Evolutionary conservation across 441 rosid genomes (phyloP).

Genomic region (Lepidium campestre): DNA sequence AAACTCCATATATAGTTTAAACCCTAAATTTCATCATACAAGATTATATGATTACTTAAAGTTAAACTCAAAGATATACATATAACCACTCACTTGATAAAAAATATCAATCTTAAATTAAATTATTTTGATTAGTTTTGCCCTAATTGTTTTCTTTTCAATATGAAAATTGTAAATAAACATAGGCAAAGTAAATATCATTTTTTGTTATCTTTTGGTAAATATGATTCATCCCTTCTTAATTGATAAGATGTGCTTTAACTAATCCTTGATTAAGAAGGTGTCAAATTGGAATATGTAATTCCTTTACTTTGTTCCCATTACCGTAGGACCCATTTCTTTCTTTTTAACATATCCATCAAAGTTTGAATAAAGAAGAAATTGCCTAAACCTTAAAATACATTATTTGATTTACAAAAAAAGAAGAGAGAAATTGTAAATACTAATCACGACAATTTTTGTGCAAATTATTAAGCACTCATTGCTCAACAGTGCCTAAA

Average conservation of each 20-base stretch:
- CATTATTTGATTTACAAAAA: background rate
- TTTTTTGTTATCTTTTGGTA: too few species aligned
- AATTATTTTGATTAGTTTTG: too few species aligned
- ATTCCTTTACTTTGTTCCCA: background rate
- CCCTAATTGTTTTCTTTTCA: too few species aligned
- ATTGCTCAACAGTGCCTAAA: constrained; percentile 18
- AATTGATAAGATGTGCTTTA: background rate
- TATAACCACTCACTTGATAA: too few species aligned
- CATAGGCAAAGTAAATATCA: background rate
- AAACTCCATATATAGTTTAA: too few species aligned
- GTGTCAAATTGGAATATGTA: constrained; percentile 17
- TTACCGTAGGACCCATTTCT: constrained; percentile 20
- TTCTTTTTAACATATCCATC: constrained; percentile 21
- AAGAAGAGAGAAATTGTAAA: constrained; percentile 1
- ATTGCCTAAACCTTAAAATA: constrained; percentile 18
- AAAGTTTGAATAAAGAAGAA: background rate
- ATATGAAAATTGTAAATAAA: background rate
- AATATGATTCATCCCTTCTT: background rate
- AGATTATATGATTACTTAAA: too few species aligned
- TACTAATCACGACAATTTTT: constrained; percentile 18
- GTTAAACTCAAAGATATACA: too few species aligned
- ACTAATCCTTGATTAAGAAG: constrained; percentile 11
- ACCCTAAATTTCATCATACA: too few species aligned
- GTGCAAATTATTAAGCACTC: constrained; percentile 29
- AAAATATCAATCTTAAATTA: too few species aligned